These are phyloP conservation scores for Stentor roeselii DNA, from an alignment of 73 alveolate genomes.

Conservation along the genomic window DNA sequence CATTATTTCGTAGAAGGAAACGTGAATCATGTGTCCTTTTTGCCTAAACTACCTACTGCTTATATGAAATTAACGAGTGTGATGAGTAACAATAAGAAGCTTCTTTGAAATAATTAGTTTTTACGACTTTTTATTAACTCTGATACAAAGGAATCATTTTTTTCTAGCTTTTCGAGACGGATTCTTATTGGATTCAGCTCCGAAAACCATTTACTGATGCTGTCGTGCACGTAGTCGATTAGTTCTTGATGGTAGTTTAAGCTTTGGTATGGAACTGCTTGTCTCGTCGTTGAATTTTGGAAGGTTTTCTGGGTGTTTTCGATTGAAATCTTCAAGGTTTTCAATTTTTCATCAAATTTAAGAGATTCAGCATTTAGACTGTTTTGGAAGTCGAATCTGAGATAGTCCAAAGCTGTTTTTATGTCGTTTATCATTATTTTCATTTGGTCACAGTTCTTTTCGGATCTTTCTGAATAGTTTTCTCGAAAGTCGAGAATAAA, in stretches of 20 bases:
- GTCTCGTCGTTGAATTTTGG: neutral
- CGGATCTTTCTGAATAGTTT: neutral
- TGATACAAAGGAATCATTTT: neutral
- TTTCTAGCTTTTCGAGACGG: neutral
- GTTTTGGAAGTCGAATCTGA: neutral
- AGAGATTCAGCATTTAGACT: neutral
- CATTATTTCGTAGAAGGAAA: too few species aligned
- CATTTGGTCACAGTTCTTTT: neutral
- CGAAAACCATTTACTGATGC: neutral
- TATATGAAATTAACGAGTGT: too few species aligned
- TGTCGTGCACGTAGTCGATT: neutral
- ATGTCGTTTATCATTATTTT: too few species aligned
- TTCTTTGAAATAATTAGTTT: too few species aligned
- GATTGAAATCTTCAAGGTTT: neutral
- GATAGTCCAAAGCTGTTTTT: neutral
- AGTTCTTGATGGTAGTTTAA: neutral
- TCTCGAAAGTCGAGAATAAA: neutral
- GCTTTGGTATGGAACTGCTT: too few species aligned
- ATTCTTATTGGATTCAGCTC: neutral
- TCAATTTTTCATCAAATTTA: too few species aligned
- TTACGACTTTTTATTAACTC: neutral
- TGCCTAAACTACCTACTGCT: too few species aligned
- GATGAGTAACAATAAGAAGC: too few species aligned
- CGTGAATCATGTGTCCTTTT: too few species aligned
- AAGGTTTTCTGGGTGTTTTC: neutral